Base-by-base conservation (phyloP, 2,329 filamentous ascomycete species). In the Thelonectria discophora region DNA sequence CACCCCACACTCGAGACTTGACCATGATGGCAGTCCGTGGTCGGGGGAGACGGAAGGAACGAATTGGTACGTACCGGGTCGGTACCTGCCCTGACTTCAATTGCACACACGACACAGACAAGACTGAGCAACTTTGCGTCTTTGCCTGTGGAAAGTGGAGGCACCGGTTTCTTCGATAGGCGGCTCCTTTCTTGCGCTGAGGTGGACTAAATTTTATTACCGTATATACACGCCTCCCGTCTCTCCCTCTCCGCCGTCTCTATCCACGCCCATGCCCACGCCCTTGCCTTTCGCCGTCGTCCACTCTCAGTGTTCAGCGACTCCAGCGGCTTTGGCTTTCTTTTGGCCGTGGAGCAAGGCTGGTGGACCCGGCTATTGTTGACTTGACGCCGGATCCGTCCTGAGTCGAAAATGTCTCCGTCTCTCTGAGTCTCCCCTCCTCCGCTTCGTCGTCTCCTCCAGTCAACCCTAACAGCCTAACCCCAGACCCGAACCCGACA, bases 1-100 rank as follows among this genome's bases (percentile, higher is more conserved):
- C 64, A 54, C 39, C 34, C 46, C 49, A 50, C 58, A 42, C 27
- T 52, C 46, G 32, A 24, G 37, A 45, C 27, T 30, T 10, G 27
- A 30, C 21, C 21, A 24, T 24, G 21, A 24, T 24, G 21, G 21
- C 27, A 30, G 42, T 45, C 42, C 42, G 42, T 12, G 45, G 45
- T 47, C 45, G 45, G 45, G 45, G 9, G 21, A 10, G 45, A 9
- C 3, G 9, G 20, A 43, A n/a, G n/a, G 13, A 43, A 43, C 9
- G 18, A 5, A 17, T 15, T 15, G 40, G 45, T 47, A 47, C 45
- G 45, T 30, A 47, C 12, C 34, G 34, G 34, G 15, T 13, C 11
- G 6, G 34, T 37, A 37, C 34, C 21, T 45, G 17, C n/a, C n/a
- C n/a, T n/a, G n/a, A 17, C n/a, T 10, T 30, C 13, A 18, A 20